Base-by-base conservation (phyloP, 176 grass and related monocot genomes). In the Dactylis glomerata region DNA sequence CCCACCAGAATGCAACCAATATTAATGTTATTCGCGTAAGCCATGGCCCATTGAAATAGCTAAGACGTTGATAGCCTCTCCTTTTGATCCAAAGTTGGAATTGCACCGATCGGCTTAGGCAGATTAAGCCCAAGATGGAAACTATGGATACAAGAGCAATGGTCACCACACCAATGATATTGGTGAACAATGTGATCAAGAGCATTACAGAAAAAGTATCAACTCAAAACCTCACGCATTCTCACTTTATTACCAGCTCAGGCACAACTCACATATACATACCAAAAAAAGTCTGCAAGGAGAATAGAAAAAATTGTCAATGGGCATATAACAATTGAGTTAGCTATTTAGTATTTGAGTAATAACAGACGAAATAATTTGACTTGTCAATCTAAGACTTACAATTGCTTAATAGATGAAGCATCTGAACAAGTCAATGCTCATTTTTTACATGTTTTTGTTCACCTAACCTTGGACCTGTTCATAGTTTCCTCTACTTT, bases 31-130 rank as follows among this genome's bases (percentile, higher is more conserved):
- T 79, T 33, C 96, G 91, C 10, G 81, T 92, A 67, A 95, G 76
- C 93, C 93, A 93, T 4, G 93, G 91, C 9, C 91, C 91, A 34
- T 94, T 95, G 69, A 98, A 98, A 75, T 93, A 98, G 73, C 61
- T 93, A 82, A 98, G 93, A 22, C 86, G 87, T 16, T 88, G 87
- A 65, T 93, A 85, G 38, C 87, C 85, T 64, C 84, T 84, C 46
- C 73, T 77, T 69, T 73, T 89, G 75, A 98, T 88, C 85, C 89
- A 90, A 22, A 95, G 64, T 24, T 98, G 93, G 84, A 98, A 98
- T 84, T 91, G 80, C 44, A 95, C 22, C 2, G 89, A 92, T 36
- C 73, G 91, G 28, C 82, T 88, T 24, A 98, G 83, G 81, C 93
- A 98, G 17, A 95, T 22, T 22, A 98, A 78, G 33, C 93, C 89